phyloP scores from a whole-genome alignment of 129 eudicot genomes.

The Gnaphalium uliginosum region DNA sequence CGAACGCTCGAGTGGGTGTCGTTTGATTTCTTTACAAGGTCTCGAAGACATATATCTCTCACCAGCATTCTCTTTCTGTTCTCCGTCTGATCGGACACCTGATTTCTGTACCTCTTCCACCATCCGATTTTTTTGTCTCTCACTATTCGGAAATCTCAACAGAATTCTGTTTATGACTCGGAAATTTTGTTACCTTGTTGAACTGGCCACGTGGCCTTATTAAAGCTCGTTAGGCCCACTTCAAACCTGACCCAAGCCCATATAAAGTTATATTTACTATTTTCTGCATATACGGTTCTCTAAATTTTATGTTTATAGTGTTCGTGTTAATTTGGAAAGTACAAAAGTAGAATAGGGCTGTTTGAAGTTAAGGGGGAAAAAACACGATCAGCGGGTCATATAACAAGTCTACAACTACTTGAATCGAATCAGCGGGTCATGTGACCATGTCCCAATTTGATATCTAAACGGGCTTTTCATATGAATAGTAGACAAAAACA shows the following conservation, averaged over 20 bases:
- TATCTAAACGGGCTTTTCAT: too few species aligned
- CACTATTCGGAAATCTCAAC: background rate
- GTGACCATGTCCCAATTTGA: too few species aligned
- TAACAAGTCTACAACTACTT: too few species aligned
- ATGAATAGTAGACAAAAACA: too few species aligned
- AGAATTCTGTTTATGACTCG: background rate
- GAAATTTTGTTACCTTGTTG: constrained; percentile 1
- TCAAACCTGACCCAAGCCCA: background rate
- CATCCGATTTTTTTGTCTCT: background rate
- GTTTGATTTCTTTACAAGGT: constrained; percentile 22
- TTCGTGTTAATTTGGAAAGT: background rate
- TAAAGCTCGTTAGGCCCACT: background rate
- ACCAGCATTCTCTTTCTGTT: constrained; percentile 48
- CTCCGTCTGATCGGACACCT: constrained; percentile 28
- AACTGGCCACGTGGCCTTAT: too few species aligned
- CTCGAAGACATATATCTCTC: constrained; percentile 31
- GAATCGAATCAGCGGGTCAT: too few species aligned
- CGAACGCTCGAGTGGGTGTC: constrained; percentile 70
- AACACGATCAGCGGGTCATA: too few species aligned
- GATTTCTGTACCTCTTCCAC: constrained; percentile 9
- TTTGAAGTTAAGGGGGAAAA: too few species aligned
- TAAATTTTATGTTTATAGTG: too few species aligned
- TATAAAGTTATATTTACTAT: background rate
- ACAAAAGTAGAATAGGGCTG: background rate
- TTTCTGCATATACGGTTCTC: background rate